Evolutionary conservation across 202 grass and related monocot genomes (phyloP), one percentile per base, ranked within the genome.

Genomic region (Setaria viridis): DNA sequence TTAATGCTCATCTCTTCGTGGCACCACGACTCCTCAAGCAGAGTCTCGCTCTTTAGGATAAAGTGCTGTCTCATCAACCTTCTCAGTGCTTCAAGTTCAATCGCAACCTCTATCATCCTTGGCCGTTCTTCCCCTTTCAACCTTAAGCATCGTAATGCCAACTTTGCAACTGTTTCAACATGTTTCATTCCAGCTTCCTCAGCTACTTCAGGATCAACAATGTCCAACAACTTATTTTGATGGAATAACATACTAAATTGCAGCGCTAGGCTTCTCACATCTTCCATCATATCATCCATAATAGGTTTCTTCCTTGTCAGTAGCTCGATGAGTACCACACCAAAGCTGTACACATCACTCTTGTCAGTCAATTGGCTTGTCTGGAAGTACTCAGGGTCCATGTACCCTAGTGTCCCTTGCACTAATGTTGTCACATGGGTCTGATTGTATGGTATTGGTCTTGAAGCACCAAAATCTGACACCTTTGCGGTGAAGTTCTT

Each of bases 291-390:
- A 37, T 47, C 43, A 19, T 79, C 63, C 8, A 41, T 92, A 58
- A 97, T 65, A 30, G 92, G 94, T 30, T 84, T 92, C 74, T 94
- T 55, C 43, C 90, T 84, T 9, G 90, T 93, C 60, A 97, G 5
- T 32, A 94, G 84, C 79, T 97, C 94, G 0, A 91, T 74, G 11
- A 97, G 81, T 0, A 97, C 90, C 9, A 97, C 94, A 2, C 92
- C 90, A 14, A 97, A 97, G 71, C 92, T 97, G 43, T 97, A 97
- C 2, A 97, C 94, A 30, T 97, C 92, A 39, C 94, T 97, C 81
- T 94, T 97, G 39, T 94, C 88, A 2, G 94, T 97, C 81, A 97
- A 34, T n/a, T 83, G 74, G 82, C 94, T 87, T 67, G 94, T 94
- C 32, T 82, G 50, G 53, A 94, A 97, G 86, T 97, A 94, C 48